Evolutionary conservation across 106 monocot genomes (phyloP).

Genomic region (Allium fistulosum): DNA sequence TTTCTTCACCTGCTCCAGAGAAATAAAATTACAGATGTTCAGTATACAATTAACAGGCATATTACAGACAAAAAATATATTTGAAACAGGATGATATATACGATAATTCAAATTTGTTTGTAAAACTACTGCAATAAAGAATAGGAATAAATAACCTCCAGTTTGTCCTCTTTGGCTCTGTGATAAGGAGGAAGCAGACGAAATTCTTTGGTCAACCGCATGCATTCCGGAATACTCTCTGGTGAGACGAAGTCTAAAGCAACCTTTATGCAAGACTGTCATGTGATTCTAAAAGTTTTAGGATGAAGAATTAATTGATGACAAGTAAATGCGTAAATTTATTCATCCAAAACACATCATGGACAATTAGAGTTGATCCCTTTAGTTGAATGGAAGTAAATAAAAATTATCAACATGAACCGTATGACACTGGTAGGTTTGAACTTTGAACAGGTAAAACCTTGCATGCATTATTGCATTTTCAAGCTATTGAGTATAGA

Average conservation of each 20-base stretch:
- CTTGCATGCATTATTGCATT: neutral
- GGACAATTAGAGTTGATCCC: neutral
- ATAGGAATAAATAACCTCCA: slow-evolving; percentile 38
- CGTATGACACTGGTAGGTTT: neutral
- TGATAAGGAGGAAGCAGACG: slow-evolving; percentile 63
- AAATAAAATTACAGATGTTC: neutral
- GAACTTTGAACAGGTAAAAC: neutral
- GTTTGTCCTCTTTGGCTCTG: slow-evolving; percentile 74
- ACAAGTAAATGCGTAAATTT: neutral
- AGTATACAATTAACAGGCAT: neutral
- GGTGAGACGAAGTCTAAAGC: slow-evolving; percentile 90
- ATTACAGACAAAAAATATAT: neutral
- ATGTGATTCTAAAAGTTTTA: neutral
- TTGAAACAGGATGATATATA: too few relatives aligned
- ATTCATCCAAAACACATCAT: neutral
- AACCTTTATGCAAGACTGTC: slow-evolving; percentile 90
- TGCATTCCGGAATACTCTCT: slow-evolving; percentile 68
- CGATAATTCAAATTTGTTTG: too few relatives aligned
- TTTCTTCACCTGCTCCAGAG: slow-evolving; percentile 22
- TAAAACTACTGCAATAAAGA: neutral
- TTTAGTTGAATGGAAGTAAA: neutral
- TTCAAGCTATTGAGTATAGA: too few relatives aligned
- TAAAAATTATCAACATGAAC: neutral
- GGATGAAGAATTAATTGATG: neutral
- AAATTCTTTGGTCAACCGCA: slow-evolving; percentile 68